These are phyloP conservation scores for Epicoccum sorghinum DNA, from an alignment of 2,329 filamentous ascomycete species.

Conservation along the genomic window DNA sequence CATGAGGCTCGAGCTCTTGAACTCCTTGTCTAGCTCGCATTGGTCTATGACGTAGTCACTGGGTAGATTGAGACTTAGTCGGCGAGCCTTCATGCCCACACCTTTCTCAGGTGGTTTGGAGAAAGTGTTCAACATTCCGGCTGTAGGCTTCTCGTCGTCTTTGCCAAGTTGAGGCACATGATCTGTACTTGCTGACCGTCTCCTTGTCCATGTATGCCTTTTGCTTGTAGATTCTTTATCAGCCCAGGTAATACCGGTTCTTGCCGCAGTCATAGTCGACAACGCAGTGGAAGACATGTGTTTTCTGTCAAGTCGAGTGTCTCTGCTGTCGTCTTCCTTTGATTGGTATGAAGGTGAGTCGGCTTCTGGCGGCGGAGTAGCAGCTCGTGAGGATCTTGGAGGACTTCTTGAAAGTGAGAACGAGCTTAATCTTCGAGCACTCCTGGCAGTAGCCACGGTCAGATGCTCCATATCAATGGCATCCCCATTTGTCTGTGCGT, in stretches of 20 bases:
- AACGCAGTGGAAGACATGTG: slow-evolving; percentile 39
- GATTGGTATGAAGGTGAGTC: slow-evolving; percentile 44
- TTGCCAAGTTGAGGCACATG: slow-evolving; percentile 33
- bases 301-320: slow-evolving; percentile 24
- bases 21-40: slow-evolving; percentile 72
- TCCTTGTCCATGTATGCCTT: slow-evolving; percentile 32
- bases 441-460: slow-evolving; percentile 32
- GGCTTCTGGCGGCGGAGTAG: slow-evolving; percentile 45
- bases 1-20: slow-evolving; percentile 69
- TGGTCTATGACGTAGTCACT: slow-evolving; percentile 77
- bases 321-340: slow-evolving; percentile 18
- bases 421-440: slow-evolving; percentile 40
- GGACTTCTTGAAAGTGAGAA: slow-evolving; percentile 49
- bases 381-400: slow-evolving; percentile 44
- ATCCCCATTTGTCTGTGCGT: neutral
- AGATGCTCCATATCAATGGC: slow-evolving; percentile 2
- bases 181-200: slow-evolving; percentile 48
- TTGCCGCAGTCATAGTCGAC: slow-evolving; percentile 34
- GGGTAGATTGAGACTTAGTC: slow-evolving; percentile 74
- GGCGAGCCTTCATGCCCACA: slow-evolving; percentile 78
- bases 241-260: slow-evolving; percentile 41
- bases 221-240: slow-evolving; percentile 29
- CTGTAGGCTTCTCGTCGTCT: slow-evolving; percentile 36
- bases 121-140: slow-evolving; percentile 44
- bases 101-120: slow-evolving; percentile 65